Percentiles rank a stretch among this genome's conserved stretches.
phyloP scores from a whole-genome alignment of 192 early-diverging fungal species.

The Dimargaris cristalligena region DNA sequence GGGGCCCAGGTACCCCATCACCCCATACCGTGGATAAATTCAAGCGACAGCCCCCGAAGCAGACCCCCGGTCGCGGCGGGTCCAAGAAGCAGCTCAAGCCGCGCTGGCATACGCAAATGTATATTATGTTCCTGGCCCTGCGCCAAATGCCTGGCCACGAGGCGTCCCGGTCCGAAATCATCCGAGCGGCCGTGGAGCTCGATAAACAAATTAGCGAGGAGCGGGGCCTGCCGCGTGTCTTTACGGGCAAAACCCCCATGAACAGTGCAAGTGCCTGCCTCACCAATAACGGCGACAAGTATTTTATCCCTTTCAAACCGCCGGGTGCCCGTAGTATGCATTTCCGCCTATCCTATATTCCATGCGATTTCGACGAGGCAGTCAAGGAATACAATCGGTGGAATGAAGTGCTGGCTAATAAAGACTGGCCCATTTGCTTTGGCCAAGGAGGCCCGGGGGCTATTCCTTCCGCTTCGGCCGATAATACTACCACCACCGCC shows the following conservation, averaged over 20 bases:
- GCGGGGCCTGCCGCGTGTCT: slow-evolving; percentile 56
- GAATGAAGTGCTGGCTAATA: slow-evolving; percentile 44
- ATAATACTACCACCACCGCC: not conserved
- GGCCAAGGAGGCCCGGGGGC: too few species aligned
- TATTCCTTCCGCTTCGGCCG: too few species aligned
- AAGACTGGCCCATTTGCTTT: slow-evolving; percentile 82
- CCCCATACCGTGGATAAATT: slow-evolving; percentile 4
- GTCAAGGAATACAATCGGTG: slow-evolving; percentile 50
- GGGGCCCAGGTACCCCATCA: not conserved
- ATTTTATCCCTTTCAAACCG: slow-evolving; percentile 56
- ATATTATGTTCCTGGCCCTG: slow-evolving; percentile 67
- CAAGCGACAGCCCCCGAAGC: slow-evolving; percentile 6
- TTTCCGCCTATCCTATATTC: slow-evolving; percentile 66
- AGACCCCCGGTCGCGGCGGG: not conserved
- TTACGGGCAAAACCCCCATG: slow-evolving; percentile 74
- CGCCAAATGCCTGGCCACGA: slow-evolving; percentile 46
- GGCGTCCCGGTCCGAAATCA: slow-evolving; percentile 53
- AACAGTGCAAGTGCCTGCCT: slow-evolving; percentile 61
- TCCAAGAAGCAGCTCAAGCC: slow-evolving; percentile 22
- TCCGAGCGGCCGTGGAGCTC: slow-evolving; percentile 52
- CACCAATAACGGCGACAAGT: slow-evolving; percentile 59
- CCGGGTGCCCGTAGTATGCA: slow-evolving; percentile 43
- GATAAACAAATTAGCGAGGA: slow-evolving; percentile 60
- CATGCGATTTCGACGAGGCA: slow-evolving; percentile 61
- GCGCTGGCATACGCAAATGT: slow-evolving; percentile 83